Percentiles rank a stretch among this genome's conserved stretches.
phyloP scores from a whole-genome alignment of 2,329 filamentous ascomycete species.

The Bipolaris cookei region DNA sequence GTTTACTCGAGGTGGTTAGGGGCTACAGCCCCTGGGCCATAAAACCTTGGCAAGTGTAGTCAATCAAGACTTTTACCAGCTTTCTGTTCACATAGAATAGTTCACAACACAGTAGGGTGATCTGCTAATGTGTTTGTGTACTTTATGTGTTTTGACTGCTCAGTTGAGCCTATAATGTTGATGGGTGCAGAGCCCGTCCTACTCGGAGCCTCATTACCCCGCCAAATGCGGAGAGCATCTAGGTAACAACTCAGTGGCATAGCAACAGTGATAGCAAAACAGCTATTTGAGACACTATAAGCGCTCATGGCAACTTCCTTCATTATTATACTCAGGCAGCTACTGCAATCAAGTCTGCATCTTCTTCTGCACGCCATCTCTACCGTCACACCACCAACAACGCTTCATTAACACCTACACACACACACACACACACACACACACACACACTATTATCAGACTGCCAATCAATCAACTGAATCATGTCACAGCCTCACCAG shows the following conservation, averaged over 20 bases:
- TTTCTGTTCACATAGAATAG: neutral
- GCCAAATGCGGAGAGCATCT: slow-evolving; percentile 6
- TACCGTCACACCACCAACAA: neutral
- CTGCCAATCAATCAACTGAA: neutral
- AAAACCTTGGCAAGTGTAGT: neutral
- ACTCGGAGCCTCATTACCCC: slow-evolving; percentile 12
- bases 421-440: no score
- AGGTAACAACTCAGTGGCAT: neutral
- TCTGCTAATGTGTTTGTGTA: neutral
- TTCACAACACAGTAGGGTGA: neutral
- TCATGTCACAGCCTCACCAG: slow-evolving; percentile 14
- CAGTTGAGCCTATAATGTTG: neutral
- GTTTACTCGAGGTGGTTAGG: neutral
- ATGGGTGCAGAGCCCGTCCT: neutral
- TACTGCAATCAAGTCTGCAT: neutral
- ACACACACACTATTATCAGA: no score
- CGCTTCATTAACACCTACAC: neutral
- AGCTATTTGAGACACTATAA: neutral
- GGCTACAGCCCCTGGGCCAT: neutral
- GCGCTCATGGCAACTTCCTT: neutral
- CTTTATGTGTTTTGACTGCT: neutral
- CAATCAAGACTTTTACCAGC: neutral
- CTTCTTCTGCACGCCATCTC: neutral
- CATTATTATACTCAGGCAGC: neutral
- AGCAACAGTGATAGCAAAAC: slow-evolving; percentile 1